Percentiles rank a stretch among this genome's conserved stretches.
These are phyloP conservation scores for Flaveria bidentis DNA, from an alignment of 129 eudicot genomes.

Conservation along the genomic window DNA sequence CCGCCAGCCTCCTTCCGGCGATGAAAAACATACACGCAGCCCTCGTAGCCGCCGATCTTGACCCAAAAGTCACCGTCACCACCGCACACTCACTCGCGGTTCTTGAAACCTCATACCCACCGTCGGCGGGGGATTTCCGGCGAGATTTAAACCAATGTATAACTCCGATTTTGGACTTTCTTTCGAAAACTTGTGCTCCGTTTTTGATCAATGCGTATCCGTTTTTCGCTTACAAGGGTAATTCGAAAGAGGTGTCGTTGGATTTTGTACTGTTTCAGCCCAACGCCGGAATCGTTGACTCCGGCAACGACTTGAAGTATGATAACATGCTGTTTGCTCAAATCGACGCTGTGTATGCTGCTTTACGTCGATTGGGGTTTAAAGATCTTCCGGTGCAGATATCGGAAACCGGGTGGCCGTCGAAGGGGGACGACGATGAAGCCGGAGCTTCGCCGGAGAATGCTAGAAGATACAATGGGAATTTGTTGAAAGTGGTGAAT, in stretches of 20 bases:
- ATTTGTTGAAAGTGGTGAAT: slow-evolving; percentile 57
- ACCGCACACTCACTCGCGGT: slow-evolving; percentile 76
- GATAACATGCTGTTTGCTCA: slow-evolving; percentile 90
- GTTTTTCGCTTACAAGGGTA: slow-evolving; percentile 70
- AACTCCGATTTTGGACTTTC: slow-evolving; percentile 54
- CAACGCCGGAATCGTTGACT: slow-evolving; percentile 51
- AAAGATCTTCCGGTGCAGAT: slow-evolving; percentile 62
- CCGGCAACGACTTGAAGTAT: slow-evolving; percentile 55
- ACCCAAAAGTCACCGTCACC: slow-evolving; percentile 60
- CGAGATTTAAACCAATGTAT: slow-evolving; percentile 47
- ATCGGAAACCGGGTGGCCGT: slow-evolving; percentile 98
- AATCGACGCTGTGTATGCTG: slow-evolving; percentile 76
- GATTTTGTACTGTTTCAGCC: slow-evolving; percentile 78
- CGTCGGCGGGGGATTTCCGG: slow-evolving; percentile 72
- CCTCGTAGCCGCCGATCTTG: slow-evolving; percentile 46
- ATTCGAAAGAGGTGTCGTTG: slow-evolving; percentile 59
- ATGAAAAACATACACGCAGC: slow-evolving; percentile 82
- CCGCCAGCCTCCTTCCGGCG: slow-evolving; percentile 67
- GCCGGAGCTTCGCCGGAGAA: slow-evolving; percentile 75
- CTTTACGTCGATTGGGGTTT: slow-evolving; percentile 55
- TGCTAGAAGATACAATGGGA: slow-evolving; percentile 79
- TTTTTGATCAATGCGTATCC: slow-evolving; percentile 88
- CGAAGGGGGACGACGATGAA: slow-evolving; percentile 78
- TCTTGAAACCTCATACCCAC: slow-evolving; percentile 78
- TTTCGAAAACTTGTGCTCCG: slow-evolving; percentile 60